Evolutionary conservation across 495 filamentous ascomycete genomes (phyloP).

Genomic region (Tetracladium marchalianum): DNA sequence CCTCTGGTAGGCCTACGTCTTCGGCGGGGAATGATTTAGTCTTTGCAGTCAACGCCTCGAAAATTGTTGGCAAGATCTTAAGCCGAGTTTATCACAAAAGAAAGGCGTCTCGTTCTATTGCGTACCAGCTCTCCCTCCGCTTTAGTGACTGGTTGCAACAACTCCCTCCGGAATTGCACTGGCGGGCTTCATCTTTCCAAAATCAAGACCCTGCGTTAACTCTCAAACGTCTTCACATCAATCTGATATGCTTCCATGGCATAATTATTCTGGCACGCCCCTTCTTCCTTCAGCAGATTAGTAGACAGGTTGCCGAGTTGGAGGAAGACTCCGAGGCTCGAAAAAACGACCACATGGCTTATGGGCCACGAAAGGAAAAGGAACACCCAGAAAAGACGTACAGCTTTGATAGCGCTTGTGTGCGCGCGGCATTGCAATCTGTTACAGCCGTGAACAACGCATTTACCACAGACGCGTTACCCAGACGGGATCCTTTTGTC

Average conservation of each 20-base stretch:
- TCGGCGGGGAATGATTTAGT: not conserved
- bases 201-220: not conserved
- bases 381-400: not conserved
- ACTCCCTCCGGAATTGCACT: slow-evolving; percentile 1
- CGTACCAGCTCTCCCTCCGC: not conserved
- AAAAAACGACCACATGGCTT: not conserved
- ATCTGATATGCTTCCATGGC: slow-evolving; percentile 4
- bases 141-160: slow-evolving; percentile 2
- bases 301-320: not conserved
- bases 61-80: slow-evolving; percentile 4
- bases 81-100: slow-evolving; percentile 3
- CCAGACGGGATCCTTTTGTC: slow-evolving; percentile 2
- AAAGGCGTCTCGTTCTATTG: slow-evolving; percentile 4
- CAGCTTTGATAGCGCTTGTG: slow-evolving; percentile 2
- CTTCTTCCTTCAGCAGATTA: slow-evolving; percentile 3
- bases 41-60: slow-evolving; percentile 2
- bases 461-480: not conserved
- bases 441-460: not conserved
- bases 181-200: not conserved
- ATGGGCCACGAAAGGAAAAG: not conserved
- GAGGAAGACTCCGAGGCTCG: not conserved
- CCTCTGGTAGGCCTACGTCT: not conserved
- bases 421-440: not conserved
- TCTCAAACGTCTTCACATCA: slow-evolving; percentile 4
- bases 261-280: not conserved